Evolutionary conservation across 179 eudicot genomes (phyloP).

Genomic region (Silene noctiflora): DNA sequence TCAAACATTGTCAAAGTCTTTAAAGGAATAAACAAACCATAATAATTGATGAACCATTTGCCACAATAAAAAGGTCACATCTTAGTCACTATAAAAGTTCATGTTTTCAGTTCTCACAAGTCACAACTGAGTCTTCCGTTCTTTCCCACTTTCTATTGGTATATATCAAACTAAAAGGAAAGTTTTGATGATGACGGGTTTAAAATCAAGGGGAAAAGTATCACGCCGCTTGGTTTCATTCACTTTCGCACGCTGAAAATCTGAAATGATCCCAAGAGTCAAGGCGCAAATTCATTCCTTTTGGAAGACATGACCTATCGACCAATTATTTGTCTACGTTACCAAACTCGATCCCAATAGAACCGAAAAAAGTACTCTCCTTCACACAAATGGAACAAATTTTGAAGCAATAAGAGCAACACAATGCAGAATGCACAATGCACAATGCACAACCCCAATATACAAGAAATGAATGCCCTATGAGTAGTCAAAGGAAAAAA

Average conservation of each 20-base stretch:
- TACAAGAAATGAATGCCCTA: constrained; percentile 12
- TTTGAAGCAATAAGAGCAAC: constrained; percentile 10
- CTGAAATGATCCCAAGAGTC: too few relatives aligned
- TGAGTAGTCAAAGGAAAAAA: background rate
- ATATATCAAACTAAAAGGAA: background rate
- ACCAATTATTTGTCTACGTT: background rate
- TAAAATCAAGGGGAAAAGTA: too few relatives aligned
- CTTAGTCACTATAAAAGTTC: background rate
- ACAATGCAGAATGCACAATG: constrained; percentile 4
- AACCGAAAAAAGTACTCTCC: background rate
- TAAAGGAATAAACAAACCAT: background rate
- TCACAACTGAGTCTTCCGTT: background rate
- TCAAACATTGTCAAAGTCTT: constrained; percentile 16
- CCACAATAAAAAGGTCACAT: constrained; percentile 15
- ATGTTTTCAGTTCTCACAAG: constrained; percentile 3
- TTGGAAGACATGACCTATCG: background rate
- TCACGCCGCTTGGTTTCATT: too few relatives aligned
- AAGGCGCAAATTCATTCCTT: too few relatives aligned
- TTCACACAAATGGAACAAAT: background rate
- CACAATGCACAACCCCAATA: constrained; percentile 5
- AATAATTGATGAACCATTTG: constrained; percentile 18
- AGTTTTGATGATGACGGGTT: background rate
- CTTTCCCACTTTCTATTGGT: constrained; percentile 10
- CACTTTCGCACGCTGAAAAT: too few relatives aligned
- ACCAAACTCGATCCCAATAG: constrained; percentile 3